These are phyloP conservation scores for Filosporella fistucella DNA, from an alignment of 495 filamentous ascomycete genomes.

Conservation along the genomic window DNA sequence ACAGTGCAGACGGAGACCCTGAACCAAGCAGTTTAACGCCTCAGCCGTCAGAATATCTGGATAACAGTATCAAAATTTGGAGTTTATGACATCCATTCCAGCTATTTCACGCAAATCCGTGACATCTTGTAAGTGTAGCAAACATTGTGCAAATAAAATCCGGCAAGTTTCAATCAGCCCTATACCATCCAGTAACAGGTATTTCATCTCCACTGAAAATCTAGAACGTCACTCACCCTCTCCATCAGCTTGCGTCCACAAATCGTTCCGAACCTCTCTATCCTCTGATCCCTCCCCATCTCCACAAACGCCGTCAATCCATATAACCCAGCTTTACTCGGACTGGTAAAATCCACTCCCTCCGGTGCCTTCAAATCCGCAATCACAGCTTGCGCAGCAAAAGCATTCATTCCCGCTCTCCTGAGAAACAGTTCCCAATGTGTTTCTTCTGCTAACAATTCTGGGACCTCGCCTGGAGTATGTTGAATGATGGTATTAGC, in stretches of 20 bases:
- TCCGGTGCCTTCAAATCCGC: constrained; percentile 37
- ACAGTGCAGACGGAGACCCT: background rate
- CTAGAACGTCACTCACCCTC: constrained; percentile 39
- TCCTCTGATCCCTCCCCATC: constrained; percentile 47
- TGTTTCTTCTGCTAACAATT: constrained; percentile 45
- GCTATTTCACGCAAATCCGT: background rate
- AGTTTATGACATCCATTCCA: constrained; percentile 27
- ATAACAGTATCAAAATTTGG: constrained; percentile 68
- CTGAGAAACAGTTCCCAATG: constrained; percentile 72
- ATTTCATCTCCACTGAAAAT: constrained; percentile 21
- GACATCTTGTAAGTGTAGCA: background rate
- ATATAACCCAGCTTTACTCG: constrained; percentile 22
- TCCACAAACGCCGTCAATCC: constrained; percentile 54
- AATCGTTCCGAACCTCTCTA: constrained; percentile 35
- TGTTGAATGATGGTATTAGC: constrained; percentile 9
- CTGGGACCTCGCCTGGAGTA: background rate
- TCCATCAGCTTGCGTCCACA: constrained; percentile 49
- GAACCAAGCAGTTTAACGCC: background rate
- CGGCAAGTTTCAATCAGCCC: constrained; percentile 3
- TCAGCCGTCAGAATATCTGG: constrained; percentile 21
- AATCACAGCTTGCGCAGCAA: constrained; percentile 70
- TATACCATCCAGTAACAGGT: background rate
- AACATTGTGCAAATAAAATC: constrained; percentile 2
- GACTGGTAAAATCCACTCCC: constrained; percentile 14
- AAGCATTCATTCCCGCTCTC: constrained; percentile 72